Base-by-base conservation (phyloP, 768 basidiomycete species). In the Paxillus rubicundulus region DNA sequence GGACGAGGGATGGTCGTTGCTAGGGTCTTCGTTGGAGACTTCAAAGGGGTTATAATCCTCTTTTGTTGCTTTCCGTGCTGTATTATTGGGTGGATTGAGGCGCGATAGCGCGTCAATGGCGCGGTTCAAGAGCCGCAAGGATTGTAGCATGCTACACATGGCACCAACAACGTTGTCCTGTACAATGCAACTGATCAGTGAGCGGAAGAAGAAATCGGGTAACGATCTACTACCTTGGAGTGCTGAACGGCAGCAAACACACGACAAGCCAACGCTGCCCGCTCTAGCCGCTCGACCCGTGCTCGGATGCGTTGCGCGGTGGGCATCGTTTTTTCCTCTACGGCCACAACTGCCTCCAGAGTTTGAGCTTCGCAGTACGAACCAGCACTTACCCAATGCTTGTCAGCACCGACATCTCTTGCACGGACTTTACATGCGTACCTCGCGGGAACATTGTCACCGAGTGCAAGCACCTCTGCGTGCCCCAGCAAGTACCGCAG, bases 111-210 rank as follows among this genome's bases (percentile, higher is more conserved):
- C 79, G 18, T 91, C 90, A 13, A 84, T 70, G 4, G 92, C 90
- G 24, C 89, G 82, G 63, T 88, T 89, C 84, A 86, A 92, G 2
- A 94, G 70, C 16, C 91, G 82, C 45, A 92, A 74, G 0, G 87
- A 81, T 56, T 88, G 87, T 12, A 88, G 71, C 55, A 86, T 71
- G 17, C 78, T 78, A 41, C 79, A 74, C 14, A 92, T 61, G 2
- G 84, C 78, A 5, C 74, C 70, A 0, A 79, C 71, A 0, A 80
- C 70, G 43, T 92, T 82, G 41, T 86, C 82, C 88, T 93, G 53
- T 0, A 12, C 10, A 27, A 16, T 5, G 21, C 30, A 30, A 37
- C 28, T 24, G 40, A 13, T 49, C 42, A 61, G 18, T 9, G 24
- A 6, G 28, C 21, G 9, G 1, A 24, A 17, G 41, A 38, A 9